Conservation (phyloP, 345 rosid species). For the Citropsis articulata region DNA sequence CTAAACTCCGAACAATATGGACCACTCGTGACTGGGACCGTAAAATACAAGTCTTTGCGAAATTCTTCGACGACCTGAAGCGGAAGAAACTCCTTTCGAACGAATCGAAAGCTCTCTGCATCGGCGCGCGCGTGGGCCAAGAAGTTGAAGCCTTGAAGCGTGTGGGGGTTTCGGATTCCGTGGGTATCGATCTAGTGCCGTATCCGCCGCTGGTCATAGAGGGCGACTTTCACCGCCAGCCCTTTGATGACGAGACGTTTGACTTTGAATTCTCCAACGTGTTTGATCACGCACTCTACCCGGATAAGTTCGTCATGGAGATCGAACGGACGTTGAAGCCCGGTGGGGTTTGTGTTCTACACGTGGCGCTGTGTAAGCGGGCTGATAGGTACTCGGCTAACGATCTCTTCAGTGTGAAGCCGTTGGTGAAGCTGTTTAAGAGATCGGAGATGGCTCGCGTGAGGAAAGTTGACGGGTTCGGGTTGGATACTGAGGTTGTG, state of each 20-base stretch:
- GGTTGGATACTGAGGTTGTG: constrained; percentile 87
- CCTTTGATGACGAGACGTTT: constrained; percentile 61
- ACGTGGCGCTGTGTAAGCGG: constrained; percentile 61
- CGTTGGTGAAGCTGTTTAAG: constrained; percentile 51
- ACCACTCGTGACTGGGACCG: constrained; percentile 91
- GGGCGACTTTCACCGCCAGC: constrained; percentile 85
- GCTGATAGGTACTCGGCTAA: constrained; percentile 90
- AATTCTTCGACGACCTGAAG: constrained; percentile 48
- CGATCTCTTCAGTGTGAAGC: constrained; percentile 58
- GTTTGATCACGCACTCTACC: constrained; percentile 88
- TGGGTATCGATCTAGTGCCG: constrained; percentile 91
- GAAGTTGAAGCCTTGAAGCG: constrained; percentile 76
- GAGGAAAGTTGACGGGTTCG: constrained; percentile 84
- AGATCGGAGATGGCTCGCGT: constrained; percentile 54
- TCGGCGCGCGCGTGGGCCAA: constrained; percentile 93
- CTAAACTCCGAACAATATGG: constrained; percentile 72
- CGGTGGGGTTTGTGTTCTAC: constrained; percentile 67
- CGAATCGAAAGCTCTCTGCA: constrained; percentile 59
- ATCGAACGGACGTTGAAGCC: constrained; percentile 76
- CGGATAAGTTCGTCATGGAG: constrained; percentile 70
- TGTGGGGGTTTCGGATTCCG: constrained; percentile 61
- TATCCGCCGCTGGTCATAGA: constrained; percentile 66
- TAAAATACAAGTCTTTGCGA: constrained; percentile 64
- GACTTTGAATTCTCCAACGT: constrained; percentile 93
- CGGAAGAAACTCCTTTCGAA: constrained; percentile 39